These are phyloP conservation scores for Talaromyces marneffei DNA, from an alignment of 2,329 filamentous ascomycete species.

Conservation along the genomic window DNA sequence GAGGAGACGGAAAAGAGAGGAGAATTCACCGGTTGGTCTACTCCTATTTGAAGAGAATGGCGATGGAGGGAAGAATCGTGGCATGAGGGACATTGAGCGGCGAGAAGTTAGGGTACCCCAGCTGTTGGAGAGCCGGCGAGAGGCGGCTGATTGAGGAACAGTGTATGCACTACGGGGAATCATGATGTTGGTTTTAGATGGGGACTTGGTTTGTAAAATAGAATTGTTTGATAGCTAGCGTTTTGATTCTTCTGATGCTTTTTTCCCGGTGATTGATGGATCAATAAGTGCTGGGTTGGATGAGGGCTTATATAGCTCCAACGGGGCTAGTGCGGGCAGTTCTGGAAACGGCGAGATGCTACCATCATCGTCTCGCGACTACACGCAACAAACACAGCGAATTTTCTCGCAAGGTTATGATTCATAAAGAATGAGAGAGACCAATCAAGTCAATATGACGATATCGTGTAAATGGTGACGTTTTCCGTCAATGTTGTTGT, in stretches of 20 bases:
- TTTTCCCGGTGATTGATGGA: background rate
- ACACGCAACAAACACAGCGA: background rate
- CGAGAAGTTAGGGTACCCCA: background rate
- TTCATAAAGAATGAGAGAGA: background rate
- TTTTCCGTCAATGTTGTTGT: background rate
- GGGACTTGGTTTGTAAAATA: background rate
- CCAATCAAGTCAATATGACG: background rate
- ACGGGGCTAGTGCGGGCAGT: background rate
- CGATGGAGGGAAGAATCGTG: slow-evolving; percentile 5
- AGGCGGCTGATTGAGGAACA: slow-evolving; percentile 1
- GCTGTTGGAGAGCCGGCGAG: slow-evolving; percentile 3
- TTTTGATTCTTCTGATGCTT: background rate
- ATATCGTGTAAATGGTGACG: background rate
- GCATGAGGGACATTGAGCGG: slow-evolving; percentile 4
- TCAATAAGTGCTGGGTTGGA: background rate
- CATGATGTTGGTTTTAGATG: background rate
- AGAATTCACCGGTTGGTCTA: slow-evolving; percentile 31
- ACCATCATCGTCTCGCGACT: background rate
- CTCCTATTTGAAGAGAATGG: background rate
- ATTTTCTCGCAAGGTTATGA: background rate
- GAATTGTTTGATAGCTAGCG: background rate
- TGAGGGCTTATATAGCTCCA: slow-evolving; percentile 3
- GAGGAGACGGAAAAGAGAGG: slow-evolving; percentile 43
- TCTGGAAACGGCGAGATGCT: background rate
- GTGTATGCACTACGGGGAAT: background rate